Conservation (phyloP, 139 green algal genomes). For the Penium margaritaceum region DNA sequence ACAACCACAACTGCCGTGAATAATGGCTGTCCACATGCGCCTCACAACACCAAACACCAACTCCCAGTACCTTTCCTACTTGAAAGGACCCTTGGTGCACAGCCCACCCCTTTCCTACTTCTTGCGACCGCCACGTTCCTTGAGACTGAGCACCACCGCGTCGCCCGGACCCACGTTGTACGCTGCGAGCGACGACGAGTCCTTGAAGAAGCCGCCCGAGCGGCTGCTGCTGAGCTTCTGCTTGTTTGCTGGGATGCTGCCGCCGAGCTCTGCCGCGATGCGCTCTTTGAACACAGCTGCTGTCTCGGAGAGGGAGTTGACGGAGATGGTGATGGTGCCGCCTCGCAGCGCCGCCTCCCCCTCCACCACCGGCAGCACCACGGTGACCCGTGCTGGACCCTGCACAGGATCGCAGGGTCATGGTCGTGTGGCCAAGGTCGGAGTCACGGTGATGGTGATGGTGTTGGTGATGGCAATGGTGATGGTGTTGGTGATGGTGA, state of each 20-base stretch:
- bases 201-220: constrained; percentile 45
- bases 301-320: constrained; percentile 20
- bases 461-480: too few relatives aligned
- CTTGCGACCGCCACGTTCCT: constrained; percentile 39
- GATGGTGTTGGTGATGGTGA: too few relatives aligned
- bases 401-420: too few relatives aligned
- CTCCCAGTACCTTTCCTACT: too few relatives aligned
- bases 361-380: constrained; percentile 37
- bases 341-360: constrained; percentile 37
- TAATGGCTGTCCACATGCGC: too few relatives aligned
- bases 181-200: constrained; percentile 22
- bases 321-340: constrained; percentile 28
- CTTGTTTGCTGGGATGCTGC: constrained; percentile 46
- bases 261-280: constrained; percentile 34
- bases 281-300: constrained; percentile 31
- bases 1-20: too few relatives aligned
- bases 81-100: too few relatives aligned
- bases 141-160: constrained; percentile 20
- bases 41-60: too few relatives aligned
- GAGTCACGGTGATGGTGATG: too few relatives aligned
- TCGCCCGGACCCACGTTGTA: constrained; percentile 38
- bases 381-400: constrained; percentile 17
- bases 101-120: too few relatives aligned
- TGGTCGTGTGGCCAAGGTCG: too few relatives aligned
- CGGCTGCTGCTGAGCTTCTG: constrained; percentile 44